These are phyloP conservation scores for Mycena haematopus DNA, from an alignment of 768 basidiomycete species.

Conservation along the genomic window DNA sequence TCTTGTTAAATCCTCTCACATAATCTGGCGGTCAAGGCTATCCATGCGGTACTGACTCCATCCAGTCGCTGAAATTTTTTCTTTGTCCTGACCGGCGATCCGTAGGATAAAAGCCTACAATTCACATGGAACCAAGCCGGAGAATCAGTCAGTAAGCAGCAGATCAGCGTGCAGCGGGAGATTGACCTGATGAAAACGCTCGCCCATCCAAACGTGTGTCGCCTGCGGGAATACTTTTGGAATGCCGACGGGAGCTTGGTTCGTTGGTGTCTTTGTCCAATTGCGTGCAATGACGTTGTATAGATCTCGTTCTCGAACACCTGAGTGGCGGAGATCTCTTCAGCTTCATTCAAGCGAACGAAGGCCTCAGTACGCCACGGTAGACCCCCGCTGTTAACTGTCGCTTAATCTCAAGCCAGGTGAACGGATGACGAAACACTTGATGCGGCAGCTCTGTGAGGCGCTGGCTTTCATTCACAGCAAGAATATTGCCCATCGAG, in stretches of 20 bases:
- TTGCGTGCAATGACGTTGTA: constrained; percentile 24
- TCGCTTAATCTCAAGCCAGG: constrained; percentile 35
- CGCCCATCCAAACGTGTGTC: constrained; percentile 84
- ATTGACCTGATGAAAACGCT: constrained; percentile 80
- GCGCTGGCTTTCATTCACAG: constrained; percentile 79
- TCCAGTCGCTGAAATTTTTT: constrained; percentile 33
- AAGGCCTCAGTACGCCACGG: constrained; percentile 62
- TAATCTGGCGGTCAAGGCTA: constrained; percentile 80
- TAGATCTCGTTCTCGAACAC: constrained; percentile 86
- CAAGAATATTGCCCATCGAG: constrained; percentile 85
- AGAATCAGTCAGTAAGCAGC: not conserved
- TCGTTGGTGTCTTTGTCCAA: constrained; percentile 33
- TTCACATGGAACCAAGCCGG: not conserved
- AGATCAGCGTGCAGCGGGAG: constrained; percentile 20
- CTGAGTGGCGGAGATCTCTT: constrained; percentile 90
- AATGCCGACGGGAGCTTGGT: constrained; percentile 67
- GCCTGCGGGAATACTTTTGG: constrained; percentile 77
- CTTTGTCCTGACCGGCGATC: constrained; percentile 47
- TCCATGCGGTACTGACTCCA: constrained; percentile 52
- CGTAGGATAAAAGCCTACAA: constrained; percentile 48
- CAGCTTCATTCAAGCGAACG: constrained; percentile 70
- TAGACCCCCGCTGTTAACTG: constrained; percentile 4
- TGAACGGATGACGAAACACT: constrained; percentile 65
- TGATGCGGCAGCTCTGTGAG: constrained; percentile 84
- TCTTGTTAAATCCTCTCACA: too few species aligned